phyloP scores from a whole-genome alignment of 2,329 filamentous ascomycete genomes.

The Fusarium sp. region DNA sequence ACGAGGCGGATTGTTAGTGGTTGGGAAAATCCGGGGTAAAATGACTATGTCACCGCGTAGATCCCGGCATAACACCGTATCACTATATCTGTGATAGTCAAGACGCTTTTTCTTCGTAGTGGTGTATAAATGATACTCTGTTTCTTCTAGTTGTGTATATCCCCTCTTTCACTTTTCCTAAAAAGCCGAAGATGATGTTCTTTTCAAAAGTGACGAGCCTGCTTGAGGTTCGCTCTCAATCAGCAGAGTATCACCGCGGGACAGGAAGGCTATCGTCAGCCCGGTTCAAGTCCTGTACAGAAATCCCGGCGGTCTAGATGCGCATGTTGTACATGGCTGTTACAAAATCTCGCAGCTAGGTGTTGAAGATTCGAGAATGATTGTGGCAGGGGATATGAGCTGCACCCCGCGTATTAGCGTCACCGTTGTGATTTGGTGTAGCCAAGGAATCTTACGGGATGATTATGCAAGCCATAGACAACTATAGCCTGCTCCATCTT shows the following conservation, averaged over 20 bases:
- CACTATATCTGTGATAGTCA: constrained; percentile 12
- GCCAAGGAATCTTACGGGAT: constrained; percentile 34
- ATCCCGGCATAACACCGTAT: constrained; percentile 5
- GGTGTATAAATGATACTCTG: constrained; percentile 6
- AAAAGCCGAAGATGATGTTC: neutral
- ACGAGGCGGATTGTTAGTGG: neutral
- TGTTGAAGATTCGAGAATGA: constrained; percentile 68
- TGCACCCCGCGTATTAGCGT: constrained; percentile 22
- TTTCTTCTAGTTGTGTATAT: neutral
- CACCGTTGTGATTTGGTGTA: neutral
- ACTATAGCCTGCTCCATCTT: neutral
- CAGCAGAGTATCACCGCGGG: constrained; percentile 56
- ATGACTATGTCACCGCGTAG: neutral
- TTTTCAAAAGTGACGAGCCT: neutral
- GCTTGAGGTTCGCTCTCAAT: neutral
- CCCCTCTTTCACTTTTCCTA: neutral
- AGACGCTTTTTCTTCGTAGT: constrained; percentile 21
- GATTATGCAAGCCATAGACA: constrained; percentile 46
- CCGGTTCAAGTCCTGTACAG: constrained; percentile 59
- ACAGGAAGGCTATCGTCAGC: constrained; percentile 56
- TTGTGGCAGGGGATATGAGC: constrained; percentile 60
- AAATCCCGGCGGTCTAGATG: constrained; percentile 60
- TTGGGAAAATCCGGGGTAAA: constrained; percentile 16
- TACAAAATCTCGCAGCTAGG: constrained; percentile 70
- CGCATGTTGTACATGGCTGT: constrained; percentile 61